These are phyloP conservation scores for Prunella vulgaris DNA, from an alignment of 257 asterid species.

Conservation along the genomic window DNA sequence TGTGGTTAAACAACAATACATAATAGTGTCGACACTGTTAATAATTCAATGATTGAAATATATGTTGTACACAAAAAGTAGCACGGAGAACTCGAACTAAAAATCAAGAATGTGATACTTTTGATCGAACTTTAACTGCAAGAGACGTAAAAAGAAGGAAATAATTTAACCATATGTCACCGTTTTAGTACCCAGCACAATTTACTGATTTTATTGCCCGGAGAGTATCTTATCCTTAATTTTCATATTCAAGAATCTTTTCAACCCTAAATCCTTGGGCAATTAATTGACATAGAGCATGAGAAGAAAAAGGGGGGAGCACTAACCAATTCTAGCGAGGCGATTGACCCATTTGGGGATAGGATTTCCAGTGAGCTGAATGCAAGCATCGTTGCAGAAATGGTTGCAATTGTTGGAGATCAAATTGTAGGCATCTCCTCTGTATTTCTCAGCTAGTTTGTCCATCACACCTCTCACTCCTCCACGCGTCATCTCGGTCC, in stretches of 20 bases:
- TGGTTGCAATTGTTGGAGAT: conserved; percentile 67
- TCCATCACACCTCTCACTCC: conserved; percentile 44
- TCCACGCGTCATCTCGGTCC: conserved; percentile 37
- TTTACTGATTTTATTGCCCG: not conserved
- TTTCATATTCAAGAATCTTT: not conserved
- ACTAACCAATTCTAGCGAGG: conserved; percentile 55
- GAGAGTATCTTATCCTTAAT: not conserved
- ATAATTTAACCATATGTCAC: too few relatives aligned
- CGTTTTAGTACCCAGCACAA: too few relatives aligned
- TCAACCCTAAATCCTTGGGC: not conserved
- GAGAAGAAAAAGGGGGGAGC: not conserved
- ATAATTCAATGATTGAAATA: not conserved
- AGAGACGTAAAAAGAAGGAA: not conserved
- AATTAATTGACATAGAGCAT: too few relatives aligned
- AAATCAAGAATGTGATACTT: conserved; percentile 6
- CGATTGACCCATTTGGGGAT: conserved; percentile 73
- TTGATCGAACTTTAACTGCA: not conserved
- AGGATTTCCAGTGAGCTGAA: conserved; percentile 45
- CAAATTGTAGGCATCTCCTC: conserved; percentile 53
- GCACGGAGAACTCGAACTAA: not conserved
- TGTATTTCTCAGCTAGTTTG: conserved; percentile 41
- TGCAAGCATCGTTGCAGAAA: conserved; percentile 60
- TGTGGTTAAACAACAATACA: too few relatives aligned
- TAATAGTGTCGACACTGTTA: too few relatives aligned
- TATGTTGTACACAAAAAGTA: not conserved